These are phyloP conservation scores for Antitrichia curtipendula DNA, from an alignment of 225 moss, liverwort and hornwort species.

Conservation along the genomic window DNA sequence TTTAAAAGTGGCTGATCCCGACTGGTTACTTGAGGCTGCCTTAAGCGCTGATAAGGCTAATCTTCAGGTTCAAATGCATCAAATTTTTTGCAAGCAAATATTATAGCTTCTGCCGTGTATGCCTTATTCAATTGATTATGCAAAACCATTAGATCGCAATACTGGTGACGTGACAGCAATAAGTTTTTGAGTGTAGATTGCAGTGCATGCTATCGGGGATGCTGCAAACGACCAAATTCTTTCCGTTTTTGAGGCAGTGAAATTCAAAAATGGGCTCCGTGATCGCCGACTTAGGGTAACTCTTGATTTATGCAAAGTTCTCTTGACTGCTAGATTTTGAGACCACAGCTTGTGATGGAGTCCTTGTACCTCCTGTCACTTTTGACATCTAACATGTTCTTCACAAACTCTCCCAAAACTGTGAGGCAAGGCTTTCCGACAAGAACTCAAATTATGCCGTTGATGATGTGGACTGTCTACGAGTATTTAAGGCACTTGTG, in stretches of 20 bases:
- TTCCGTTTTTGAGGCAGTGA: slow-evolving; percentile 47
- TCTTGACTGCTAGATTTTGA: background rate
- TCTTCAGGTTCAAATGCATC: slow-evolving; percentile 51
- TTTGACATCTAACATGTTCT: background rate
- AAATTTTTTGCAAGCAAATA: background rate
- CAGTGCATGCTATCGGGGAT: slow-evolving; percentile 86
- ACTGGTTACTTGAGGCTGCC: slow-evolving; percentile 54
- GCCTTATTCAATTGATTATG: background rate
- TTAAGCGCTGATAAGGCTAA: slow-evolving; percentile 67
- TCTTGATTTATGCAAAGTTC: background rate
- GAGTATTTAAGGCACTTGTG: background rate
- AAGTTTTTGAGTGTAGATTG: slow-evolving; percentile 37
- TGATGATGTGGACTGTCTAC: background rate
- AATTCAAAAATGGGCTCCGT: slow-evolving; percentile 61
- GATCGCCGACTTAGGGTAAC: slow-evolving; percentile 78
- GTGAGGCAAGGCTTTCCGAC: background rate
- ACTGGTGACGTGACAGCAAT: background rate
- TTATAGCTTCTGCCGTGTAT: background rate
- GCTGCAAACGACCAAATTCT: slow-evolving; percentile 77
- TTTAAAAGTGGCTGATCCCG: slow-evolving; percentile 44
- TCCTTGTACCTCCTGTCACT: background rate
- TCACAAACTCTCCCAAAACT: background rate
- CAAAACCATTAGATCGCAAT: background rate
- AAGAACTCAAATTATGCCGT: background rate
- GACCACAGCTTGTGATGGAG: background rate